A percentile compares a stretch with the other conserved stretches of the same genome.
phyloP scores from a whole-genome alignment of 2,329 filamentous ascomycete species.

The Dactylellina sp. region DNA sequence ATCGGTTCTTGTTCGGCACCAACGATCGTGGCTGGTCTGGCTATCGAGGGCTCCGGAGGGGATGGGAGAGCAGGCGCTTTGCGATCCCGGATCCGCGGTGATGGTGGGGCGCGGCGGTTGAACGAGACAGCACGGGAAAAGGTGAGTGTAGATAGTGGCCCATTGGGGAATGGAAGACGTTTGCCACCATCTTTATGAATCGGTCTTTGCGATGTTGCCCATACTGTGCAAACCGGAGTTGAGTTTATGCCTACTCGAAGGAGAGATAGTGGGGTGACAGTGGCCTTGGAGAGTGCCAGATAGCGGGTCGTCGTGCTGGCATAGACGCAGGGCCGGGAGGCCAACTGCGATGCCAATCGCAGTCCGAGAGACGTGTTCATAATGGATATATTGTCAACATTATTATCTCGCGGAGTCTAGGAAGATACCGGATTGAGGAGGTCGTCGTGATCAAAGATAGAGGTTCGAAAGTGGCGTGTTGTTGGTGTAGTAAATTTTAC shows the following conservation, averaged over 20 bases:
- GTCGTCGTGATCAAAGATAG: too few relatives aligned
- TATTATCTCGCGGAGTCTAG: slow-evolving; percentile 8
- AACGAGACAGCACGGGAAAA: slow-evolving; percentile 27
- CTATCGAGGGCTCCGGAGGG: slow-evolving; percentile 39
- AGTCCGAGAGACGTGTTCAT: slow-evolving; percentile 51
- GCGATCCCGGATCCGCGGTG: slow-evolving; percentile 29
- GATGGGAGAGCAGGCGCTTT: slow-evolving; percentile 29
- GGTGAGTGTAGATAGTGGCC: slow-evolving; percentile 19
- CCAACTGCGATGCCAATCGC: slow-evolving; percentile 49
- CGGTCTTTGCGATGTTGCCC: slow-evolving; percentile 6
- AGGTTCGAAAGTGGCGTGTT: slow-evolving; percentile 12
- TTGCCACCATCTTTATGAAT: neutral
- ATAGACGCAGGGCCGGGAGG: slow-evolving; percentile 29
- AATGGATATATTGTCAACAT: slow-evolving; percentile 47
- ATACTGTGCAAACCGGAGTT: slow-evolving; percentile 20
- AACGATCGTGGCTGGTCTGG: slow-evolving; percentile 38
- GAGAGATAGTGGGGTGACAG: slow-evolving; percentile 18
- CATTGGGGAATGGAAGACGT: neutral
- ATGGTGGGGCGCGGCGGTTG: slow-evolving; percentile 28
- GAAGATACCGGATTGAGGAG: neutral
- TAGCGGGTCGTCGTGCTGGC: slow-evolving; percentile 9
- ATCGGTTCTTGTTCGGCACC: slow-evolving; percentile 49
- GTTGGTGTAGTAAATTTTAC: slow-evolving; percentile 25
- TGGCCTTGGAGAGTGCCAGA: slow-evolving; percentile 10
- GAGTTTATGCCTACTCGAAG: slow-evolving; percentile 3